phyloP scores from a whole-genome alignment of 2,329 filamentous ascomycete species.

The Penicillium frequentans region DNA sequence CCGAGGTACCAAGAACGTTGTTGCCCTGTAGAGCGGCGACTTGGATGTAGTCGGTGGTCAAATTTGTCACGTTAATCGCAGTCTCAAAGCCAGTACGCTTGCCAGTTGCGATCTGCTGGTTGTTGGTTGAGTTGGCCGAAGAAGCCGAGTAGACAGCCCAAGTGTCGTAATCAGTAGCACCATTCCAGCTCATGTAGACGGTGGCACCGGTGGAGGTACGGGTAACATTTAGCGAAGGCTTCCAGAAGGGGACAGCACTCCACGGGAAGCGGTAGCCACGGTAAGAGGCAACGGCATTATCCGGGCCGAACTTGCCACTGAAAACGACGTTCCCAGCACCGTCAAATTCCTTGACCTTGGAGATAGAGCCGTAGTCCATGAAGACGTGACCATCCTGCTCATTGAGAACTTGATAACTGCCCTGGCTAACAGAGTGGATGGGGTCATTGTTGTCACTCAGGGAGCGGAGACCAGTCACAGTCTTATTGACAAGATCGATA shows the following conservation, averaged over 20 bases:
- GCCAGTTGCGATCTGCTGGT: constrained; percentile 20
- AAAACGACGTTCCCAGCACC: constrained; percentile 28
- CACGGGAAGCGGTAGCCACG: constrained; percentile 26
- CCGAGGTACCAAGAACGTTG: constrained; percentile 16
- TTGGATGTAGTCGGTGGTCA: constrained; percentile 24
- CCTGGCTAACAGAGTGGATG: constrained; percentile 25
- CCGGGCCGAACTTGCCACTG: constrained; percentile 29
- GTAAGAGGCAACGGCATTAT: constrained; percentile 29
- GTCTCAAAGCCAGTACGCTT: constrained; percentile 33
- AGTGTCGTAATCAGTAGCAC: constrained; percentile 34
- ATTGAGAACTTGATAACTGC: constrained; percentile 22
- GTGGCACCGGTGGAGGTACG: constrained; percentile 1
- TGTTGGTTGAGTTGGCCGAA: constrained; percentile 16
- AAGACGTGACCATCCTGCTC: constrained; percentile 20
- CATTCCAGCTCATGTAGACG: constrained; percentile 42
- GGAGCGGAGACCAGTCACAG: constrained; percentile 6
- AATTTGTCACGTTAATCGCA: constrained; percentile 13
- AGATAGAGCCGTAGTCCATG: constrained; percentile 33
- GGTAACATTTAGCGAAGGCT: constrained; percentile 15
- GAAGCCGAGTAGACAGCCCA: constrained; percentile 33
- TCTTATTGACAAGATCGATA: constrained; percentile 16
- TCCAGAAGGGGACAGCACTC: constrained; percentile 20
- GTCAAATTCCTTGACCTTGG: constrained; percentile 33
- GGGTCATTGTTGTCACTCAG: constrained; percentile 18
- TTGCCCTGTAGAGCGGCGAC: constrained; percentile 31